These are phyloP conservation scores for Protostelium mycophagum DNA, from an alignment of 78 protist species.

Conservation along the genomic window DNA sequence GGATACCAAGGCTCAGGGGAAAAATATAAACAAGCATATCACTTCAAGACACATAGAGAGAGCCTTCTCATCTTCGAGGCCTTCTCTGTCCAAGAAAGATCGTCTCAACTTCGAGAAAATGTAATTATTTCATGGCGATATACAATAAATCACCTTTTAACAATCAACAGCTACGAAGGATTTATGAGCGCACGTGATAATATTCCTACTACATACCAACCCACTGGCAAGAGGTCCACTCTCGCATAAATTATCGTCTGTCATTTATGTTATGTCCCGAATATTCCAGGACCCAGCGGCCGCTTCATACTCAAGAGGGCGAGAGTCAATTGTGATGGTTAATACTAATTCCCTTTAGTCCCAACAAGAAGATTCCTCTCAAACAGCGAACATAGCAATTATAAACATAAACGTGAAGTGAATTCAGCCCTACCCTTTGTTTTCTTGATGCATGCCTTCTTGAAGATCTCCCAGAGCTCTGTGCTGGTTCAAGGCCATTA, in stretches of 20 bases:
- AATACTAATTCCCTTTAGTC: no score
- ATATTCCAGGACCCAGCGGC: not conserved
- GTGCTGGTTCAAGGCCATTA: no score
- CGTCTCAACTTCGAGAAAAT: not conserved
- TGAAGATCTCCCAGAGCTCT: no score
- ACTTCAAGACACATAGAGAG: not conserved
- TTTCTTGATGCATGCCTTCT: no score
- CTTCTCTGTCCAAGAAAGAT: not conserved
- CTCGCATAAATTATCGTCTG: not conserved
- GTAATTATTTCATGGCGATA: not conserved
- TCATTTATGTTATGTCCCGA: not conserved
- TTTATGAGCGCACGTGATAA: not conserved
- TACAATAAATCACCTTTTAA: not conserved
- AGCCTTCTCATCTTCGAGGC: not conserved
- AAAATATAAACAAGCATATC: not conserved
- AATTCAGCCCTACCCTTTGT: no score
- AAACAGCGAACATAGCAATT: no score
- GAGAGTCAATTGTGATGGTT: no score
- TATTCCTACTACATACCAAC: not conserved
- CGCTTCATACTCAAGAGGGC: no score
- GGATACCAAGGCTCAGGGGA: not conserved
- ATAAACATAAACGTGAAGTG: no score
- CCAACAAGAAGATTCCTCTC: no score
- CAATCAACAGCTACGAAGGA: not conserved
- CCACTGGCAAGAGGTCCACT: not conserved